A percentile compares a stretch with the other conserved stretches of the same genome.
Conservation (phyloP, 768 basidiomycete genomes). For the Tephrocybe sp. region DNA sequence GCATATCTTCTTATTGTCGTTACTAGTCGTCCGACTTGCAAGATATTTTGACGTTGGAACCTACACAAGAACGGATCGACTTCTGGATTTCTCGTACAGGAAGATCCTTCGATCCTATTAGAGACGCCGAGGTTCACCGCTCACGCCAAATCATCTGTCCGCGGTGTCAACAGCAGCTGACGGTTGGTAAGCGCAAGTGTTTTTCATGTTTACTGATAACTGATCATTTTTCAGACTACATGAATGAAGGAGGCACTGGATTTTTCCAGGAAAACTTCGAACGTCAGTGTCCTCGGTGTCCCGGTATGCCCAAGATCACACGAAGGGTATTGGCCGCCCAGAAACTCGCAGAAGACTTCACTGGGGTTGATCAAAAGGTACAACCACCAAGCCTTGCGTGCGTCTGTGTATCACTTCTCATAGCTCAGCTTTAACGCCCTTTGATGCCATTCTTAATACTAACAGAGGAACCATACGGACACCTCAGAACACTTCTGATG, state of each 20-base stretch:
- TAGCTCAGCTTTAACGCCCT: neutral
- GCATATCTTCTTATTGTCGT: neutral
- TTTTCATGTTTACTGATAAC: too few relatives aligned
- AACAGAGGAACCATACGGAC: constrained; percentile 7
- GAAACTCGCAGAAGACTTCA: constrained; percentile 12
- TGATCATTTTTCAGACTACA: neutral
- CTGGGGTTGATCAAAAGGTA: neutral
- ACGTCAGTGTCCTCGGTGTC: constrained; percentile 9
- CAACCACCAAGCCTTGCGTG: constrained; percentile 8
- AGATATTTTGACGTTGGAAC: neutral
- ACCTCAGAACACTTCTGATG: neutral
- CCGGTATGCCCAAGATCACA: constrained; percentile 1
- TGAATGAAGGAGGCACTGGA: constrained; percentile 13
- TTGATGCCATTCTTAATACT: neutral
- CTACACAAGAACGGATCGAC: neutral
- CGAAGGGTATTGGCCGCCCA: neutral
- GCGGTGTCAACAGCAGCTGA: too few relatives aligned
- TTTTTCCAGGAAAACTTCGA: constrained; percentile 11
- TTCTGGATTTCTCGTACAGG: neutral
- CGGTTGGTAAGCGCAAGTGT: constrained; percentile 4
- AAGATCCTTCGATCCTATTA: constrained; percentile 9
- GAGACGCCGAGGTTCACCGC: neutral
- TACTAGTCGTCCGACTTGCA: neutral
- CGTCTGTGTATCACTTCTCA: neutral
- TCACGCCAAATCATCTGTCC: constrained; percentile 1